Evolutionary conservation across 2,329 filamentous ascomycete genomes (phyloP).

Genomic region (Fusarium hainanense): DNA sequence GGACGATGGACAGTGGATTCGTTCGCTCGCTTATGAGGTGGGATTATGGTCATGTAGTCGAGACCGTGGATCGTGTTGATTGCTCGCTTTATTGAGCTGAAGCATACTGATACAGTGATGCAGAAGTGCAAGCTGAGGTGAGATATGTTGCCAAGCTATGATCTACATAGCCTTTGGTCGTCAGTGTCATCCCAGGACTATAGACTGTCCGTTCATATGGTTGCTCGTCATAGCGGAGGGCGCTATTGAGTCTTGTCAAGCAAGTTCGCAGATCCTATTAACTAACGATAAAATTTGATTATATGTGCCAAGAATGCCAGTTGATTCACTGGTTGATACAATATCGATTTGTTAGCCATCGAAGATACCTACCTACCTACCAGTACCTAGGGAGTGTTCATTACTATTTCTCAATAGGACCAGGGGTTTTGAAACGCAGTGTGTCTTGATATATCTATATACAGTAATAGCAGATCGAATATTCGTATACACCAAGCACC

Average conservation of each 20-base stretch:
- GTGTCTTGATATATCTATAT: background rate
- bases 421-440: too few relatives aligned
- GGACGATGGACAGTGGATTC: background rate
- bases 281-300: too few relatives aligned
- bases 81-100: background rate
- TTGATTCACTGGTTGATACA: too few relatives aligned
- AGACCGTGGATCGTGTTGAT: background rate
- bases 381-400: too few relatives aligned
- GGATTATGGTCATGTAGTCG: background rate
- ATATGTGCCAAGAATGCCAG: too few relatives aligned
- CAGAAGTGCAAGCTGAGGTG: background rate
- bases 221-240: background rate
- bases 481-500: background rate
- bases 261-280: background rate
- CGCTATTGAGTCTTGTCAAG: background rate
- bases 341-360: too few relatives aligned
- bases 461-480: background rate
- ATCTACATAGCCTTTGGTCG: background rate
- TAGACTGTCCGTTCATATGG: background rate
- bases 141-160: background rate
- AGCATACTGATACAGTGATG: background rate
- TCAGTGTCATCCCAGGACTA: background rate
- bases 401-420: too few relatives aligned
- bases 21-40: background rate
- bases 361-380: too few relatives aligned